These are phyloP conservation scores for Podospora comata DNA, from an alignment of 495 filamentous ascomycete species.

Conservation along the genomic window DNA sequence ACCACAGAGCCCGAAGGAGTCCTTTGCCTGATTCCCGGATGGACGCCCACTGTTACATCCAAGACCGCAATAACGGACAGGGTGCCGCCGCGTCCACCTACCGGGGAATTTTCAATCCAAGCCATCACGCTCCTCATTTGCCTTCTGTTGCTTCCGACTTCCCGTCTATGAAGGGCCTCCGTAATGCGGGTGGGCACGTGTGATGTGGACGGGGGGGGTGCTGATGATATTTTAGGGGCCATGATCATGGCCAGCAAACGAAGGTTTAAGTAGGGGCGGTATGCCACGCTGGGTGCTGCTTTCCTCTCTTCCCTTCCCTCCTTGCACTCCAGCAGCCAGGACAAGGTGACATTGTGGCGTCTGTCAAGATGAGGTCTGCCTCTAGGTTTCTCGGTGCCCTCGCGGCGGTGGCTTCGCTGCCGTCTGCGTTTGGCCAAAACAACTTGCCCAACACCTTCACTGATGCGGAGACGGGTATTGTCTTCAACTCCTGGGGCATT, in stretches of 20 bases:
- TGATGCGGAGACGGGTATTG: constrained; percentile 44
- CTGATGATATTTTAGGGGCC: background rate
- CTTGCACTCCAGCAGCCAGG: constrained; percentile 12
- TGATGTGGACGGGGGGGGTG: background rate
- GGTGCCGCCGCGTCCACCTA: constrained; percentile 28
- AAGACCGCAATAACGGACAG: constrained; percentile 29
- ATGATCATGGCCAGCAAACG: background rate
- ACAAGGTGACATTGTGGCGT: constrained; percentile 19
- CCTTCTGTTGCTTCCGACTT: constrained; percentile 9
- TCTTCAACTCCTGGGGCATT: constrained; percentile 44
- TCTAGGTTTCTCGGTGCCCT: constrained; percentile 30
- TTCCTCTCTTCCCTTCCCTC: constrained; percentile 10
- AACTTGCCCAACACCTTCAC: constrained; percentile 35
- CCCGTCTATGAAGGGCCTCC: constrained; percentile 7
- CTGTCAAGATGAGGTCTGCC: constrained; percentile 28
- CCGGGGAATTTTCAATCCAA: constrained; percentile 14
- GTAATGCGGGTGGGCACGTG: constrained; percentile 6
- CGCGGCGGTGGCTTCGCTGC: constrained; percentile 28
- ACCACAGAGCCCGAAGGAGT: background rate
- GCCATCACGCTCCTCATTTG: constrained; percentile 12
- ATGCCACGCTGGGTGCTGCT: constrained; percentile 2
- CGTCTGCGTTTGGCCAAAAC: constrained; percentile 29
- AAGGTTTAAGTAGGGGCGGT: constrained; percentile 15
- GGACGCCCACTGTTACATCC: constrained; percentile 27
- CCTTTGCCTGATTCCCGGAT: constrained; percentile 23